A percentile compares a stretch with the other conserved stretches of the same genome.
Conservation (phyloP, 306 rosid genomes). For the Neltuma alba region DNA sequence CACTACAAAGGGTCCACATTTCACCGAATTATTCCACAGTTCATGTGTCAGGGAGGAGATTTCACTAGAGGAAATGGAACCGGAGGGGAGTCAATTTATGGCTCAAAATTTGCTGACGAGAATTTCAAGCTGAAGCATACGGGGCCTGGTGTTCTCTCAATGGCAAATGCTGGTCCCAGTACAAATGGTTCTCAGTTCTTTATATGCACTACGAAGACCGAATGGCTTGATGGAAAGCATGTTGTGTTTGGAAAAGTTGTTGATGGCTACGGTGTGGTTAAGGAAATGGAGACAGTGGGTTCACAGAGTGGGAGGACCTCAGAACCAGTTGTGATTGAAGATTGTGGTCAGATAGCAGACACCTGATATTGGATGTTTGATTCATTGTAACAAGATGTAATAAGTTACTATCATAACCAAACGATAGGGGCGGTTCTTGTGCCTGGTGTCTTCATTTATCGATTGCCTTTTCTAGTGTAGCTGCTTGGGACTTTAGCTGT, state of each 20-base stretch:
- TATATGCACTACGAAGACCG: slow-evolving; percentile 57
- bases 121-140: slow-evolving; percentile 81
- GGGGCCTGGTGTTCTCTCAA: slow-evolving; percentile 77
- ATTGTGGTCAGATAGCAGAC: slow-evolving; percentile 68
- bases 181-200: slow-evolving; percentile 94
- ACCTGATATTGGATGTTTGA: slow-evolving; percentile 6
- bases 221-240: slow-evolving; percentile 88
- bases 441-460: not conserved
- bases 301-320: slow-evolving; percentile 56
- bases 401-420: not conserved
- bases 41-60: slow-evolving; percentile 96
- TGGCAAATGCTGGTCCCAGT: slow-evolving; percentile 84
- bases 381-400: not conserved
- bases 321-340: slow-evolving; percentile 69
- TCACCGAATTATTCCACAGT: slow-evolving; percentile 76
- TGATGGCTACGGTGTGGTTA: slow-evolving; percentile 65
- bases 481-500: not conserved
- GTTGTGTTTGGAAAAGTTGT: slow-evolving; percentile 95
- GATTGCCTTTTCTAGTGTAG: not conserved
- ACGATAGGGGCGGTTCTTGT: not conserved
- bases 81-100: slow-evolving; percentile 91
- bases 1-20: slow-evolving; percentile 77
- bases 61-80: slow-evolving; percentile 84
- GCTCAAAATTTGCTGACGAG: slow-evolving; percentile 67
- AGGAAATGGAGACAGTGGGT: slow-evolving; percentile 84